phyloP scores from a whole-genome alignment of 2,329 filamentous ascomycete species.

The Rhinocladiella mackenziei region DNA sequence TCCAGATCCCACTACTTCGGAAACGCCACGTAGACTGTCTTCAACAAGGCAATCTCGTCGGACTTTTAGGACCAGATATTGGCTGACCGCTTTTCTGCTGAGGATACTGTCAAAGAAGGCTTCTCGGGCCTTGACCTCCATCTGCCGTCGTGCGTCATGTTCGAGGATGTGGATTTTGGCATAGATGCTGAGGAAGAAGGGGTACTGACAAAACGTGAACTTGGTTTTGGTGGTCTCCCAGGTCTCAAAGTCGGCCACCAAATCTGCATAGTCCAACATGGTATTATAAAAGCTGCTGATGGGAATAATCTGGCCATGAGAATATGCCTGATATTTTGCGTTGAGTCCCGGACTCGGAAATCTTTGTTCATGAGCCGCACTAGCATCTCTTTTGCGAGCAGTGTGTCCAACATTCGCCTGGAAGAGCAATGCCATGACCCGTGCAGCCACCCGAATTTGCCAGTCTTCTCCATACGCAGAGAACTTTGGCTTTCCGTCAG shows the following conservation, averaged over 20 bases:
- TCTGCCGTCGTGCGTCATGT: slow-evolving; percentile 80
- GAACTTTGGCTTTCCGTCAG: slow-evolving; percentile 44
- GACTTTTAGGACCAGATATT: slow-evolving; percentile 72
- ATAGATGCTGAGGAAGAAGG: slow-evolving; percentile 86
- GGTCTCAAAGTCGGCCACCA: slow-evolving; percentile 78
- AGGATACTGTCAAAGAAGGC: slow-evolving; percentile 89
- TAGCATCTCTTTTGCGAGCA: slow-evolving; percentile 38
- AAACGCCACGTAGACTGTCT: slow-evolving; percentile 71
- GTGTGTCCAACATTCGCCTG: slow-evolving; percentile 65
- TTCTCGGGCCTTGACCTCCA: slow-evolving; percentile 82
- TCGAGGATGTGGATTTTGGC: slow-evolving; percentile 89
- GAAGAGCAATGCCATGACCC: slow-evolving; percentile 76
- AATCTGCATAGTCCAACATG: slow-evolving; percentile 77
- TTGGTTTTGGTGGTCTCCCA: slow-evolving; percentile 73
- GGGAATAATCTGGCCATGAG: slow-evolving; percentile 65
- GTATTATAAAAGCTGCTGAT: slow-evolving; percentile 86
- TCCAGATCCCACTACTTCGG: slow-evolving; percentile 74
- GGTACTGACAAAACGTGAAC: slow-evolving; percentile 89
- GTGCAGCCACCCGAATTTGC: slow-evolving; percentile 78
- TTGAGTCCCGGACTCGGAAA: slow-evolving; percentile 39
- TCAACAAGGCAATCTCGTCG: slow-evolving; percentile 64
- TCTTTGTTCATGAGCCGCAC: slow-evolving; percentile 30
- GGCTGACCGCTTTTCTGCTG: slow-evolving; percentile 66
- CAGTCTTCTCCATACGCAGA: slow-evolving; percentile 76
- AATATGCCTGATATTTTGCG: slow-evolving; percentile 43